Percentiles rank a stretch among this genome's conserved stretches.
Evolutionary conservation across 352 stramenopile genomes (phyloP).

Genomic region (Globisporangium camurandrum): DNA sequence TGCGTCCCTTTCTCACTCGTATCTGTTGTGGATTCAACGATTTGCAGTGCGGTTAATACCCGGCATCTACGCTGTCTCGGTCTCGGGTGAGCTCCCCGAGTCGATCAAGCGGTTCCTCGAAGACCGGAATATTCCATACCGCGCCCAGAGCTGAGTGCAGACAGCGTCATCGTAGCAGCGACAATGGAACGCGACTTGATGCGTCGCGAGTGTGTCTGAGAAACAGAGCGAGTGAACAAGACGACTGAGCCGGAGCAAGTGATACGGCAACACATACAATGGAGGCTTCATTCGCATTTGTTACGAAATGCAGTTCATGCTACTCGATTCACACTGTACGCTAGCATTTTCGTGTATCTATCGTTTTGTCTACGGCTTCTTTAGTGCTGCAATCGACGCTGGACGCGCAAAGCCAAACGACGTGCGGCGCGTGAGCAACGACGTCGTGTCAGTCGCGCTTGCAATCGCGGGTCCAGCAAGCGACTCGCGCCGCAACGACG

Average conservation of each 20-base stretch:
- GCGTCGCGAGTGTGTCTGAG: not conserved
- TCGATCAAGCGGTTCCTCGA: slow-evolving; percentile 86
- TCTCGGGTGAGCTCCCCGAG: slow-evolving; percentile 78
- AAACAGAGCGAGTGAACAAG: not conserved
- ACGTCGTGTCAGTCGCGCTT: slow-evolving; percentile 2
- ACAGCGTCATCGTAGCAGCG: too few relatives aligned
- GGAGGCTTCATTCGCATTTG: too few relatives aligned
- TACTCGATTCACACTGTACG: too few relatives aligned
- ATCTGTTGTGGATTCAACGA: too few relatives aligned
- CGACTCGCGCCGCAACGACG: slow-evolving; percentile 5
- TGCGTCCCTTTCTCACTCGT: too few relatives aligned
- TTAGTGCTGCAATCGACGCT: slow-evolving; percentile 3
- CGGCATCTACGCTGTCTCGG: slow-evolving; percentile 83
- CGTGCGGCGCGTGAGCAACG: slow-evolving; percentile 12
- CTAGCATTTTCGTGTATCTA: not conserved
- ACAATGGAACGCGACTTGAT: too few relatives aligned
- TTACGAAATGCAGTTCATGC: too few relatives aligned
- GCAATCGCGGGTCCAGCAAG: slow-evolving; percentile 13
- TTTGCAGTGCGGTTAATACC: slow-evolving; percentile 72
- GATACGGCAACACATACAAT: not conserved
- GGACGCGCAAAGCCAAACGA: slow-evolving; percentile 29
- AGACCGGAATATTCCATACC: slow-evolving; percentile 83
- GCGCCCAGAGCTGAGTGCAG: slow-evolving; percentile 50
- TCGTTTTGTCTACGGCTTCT: slow-evolving; percentile 12
- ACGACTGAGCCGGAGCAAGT: not conserved